A percentile compares a stretch with the other conserved stretches of the same genome.
Evolutionary conservation across 192 early-diverging fungal species (phyloP).

Genomic region (Coemansia sp.): DNA sequence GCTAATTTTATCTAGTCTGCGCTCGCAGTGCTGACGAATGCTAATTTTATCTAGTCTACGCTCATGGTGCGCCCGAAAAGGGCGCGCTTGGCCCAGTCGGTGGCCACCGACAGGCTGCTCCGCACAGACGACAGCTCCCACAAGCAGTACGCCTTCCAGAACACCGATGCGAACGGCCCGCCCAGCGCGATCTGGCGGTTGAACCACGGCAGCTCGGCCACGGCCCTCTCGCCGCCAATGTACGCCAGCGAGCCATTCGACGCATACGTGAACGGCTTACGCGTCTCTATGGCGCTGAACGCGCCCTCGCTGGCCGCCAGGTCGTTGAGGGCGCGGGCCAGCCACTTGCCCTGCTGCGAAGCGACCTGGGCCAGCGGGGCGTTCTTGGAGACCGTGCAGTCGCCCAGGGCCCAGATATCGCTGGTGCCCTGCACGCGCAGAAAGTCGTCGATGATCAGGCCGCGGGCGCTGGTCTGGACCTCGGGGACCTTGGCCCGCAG

Average conservation of each 20-base stretch:
- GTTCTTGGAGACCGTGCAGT: constrained; percentile 82
- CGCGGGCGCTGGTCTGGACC: constrained; percentile 39
- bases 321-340: constrained; percentile 69
- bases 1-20: too few relatives aligned
- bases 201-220: constrained; percentile 61
- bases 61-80: constrained; percentile 88
- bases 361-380: constrained; percentile 84
- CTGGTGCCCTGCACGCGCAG: constrained; percentile 58
- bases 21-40: too few relatives aligned
- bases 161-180: constrained; percentile 66
- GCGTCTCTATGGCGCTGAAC: constrained; percentile 17
- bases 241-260: constrained; percentile 70
- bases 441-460: constrained; percentile 71
- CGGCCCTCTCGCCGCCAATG: constrained; percentile 58
- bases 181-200: constrained; percentile 58
- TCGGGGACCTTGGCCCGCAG: constrained; percentile 52
- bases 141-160: constrained; percentile 74
- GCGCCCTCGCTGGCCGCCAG: constrained; percentile 47
- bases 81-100: constrained; percentile 87
- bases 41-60: too few relatives aligned
- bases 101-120: constrained; percentile 79
- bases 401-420: constrained; percentile 80
- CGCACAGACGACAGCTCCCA: constrained; percentile 80
- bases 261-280: constrained; percentile 61
- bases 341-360: constrained; percentile 81